Evolutionary conservation across 306 rosid species (phyloP).

Genomic region (Benincasa hispida): DNA sequence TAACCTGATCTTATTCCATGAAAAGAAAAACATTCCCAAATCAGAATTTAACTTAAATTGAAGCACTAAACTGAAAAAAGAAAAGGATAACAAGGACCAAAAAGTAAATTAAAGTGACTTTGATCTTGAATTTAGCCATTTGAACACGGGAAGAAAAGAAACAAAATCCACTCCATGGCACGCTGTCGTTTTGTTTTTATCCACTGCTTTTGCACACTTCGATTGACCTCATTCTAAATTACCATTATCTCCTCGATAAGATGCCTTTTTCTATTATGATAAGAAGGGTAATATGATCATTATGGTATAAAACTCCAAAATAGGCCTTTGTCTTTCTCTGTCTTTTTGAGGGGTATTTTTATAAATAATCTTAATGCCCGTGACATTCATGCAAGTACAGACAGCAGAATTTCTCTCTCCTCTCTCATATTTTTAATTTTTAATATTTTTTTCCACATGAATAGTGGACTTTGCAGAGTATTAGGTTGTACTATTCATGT

Average conservation of each 20-base stretch:
- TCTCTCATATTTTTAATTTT: neutral
- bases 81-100: neutral
- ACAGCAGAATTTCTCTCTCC: neutral
- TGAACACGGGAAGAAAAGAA: neutral
- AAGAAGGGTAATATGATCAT: neutral
- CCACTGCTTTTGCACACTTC: neutral
- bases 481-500: constrained; percentile 1
- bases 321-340: neutral
- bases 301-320: neutral
- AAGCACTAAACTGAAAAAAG: neutral
- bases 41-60: neutral
- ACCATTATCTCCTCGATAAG: neutral
- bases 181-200: constrained; percentile 1
- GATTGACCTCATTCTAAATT: neutral
- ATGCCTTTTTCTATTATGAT: neutral
- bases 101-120: neutral
- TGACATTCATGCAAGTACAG: constrained; percentile 3
- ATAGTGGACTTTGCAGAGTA: neutral
- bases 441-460: neutral
- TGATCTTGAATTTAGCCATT: neutral
- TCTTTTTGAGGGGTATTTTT: neutral
- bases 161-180: neutral
- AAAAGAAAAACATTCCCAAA: neutral
- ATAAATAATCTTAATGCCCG: neutral
- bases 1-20: no score